Conservation (phyloP, 2,329 filamentous ascomycete genomes). For the Epichloe typhina region DNA sequence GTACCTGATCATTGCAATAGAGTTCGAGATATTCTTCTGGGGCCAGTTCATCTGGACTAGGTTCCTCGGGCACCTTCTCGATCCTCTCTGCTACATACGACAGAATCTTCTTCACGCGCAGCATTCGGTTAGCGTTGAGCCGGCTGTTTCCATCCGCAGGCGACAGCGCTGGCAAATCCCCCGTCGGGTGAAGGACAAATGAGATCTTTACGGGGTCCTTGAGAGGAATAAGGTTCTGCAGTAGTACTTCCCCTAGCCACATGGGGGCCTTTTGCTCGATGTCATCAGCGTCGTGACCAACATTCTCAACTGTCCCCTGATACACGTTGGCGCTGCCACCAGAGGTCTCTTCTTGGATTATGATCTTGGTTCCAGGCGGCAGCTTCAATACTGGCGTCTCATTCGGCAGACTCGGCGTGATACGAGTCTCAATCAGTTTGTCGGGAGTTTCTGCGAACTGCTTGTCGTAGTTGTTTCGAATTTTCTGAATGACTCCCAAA, state of each 20-base stretch:
- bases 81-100: conserved; percentile 87
- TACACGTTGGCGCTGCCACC: conserved; percentile 75
- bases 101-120: conserved; percentile 87
- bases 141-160: conserved; percentile 72
- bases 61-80: conserved; percentile 52
- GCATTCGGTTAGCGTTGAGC: conserved; percentile 92
- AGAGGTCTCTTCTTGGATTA: conserved; percentile 54
- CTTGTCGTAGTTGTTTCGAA: conserved; percentile 61
- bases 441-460: conserved; percentile 43
- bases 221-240: conserved; percentile 66
- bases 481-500: conserved; percentile 56
- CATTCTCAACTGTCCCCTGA: conserved; percentile 68
- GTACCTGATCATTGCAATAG: conserved; percentile 84
- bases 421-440: conserved; percentile 43
- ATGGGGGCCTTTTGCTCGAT: conserved; percentile 79
- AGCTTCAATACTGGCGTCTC: conserved; percentile 68
- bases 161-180: conserved; percentile 60
- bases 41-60: conserved; percentile 47
- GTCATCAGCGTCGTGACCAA: conserved; percentile 64
- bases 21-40: conserved; percentile 92
- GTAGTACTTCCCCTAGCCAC: conserved; percentile 82
- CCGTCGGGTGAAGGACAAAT: conserved; percentile 76
- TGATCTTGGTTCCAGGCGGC: conserved; percentile 52
- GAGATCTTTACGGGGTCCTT: conserved; percentile 97
- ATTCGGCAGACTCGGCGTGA: conserved; percentile 55